These are phyloP conservation scores for Lophiotrema nucula DNA, from an alignment of 495 filamentous ascomycete species.

Conservation along the genomic window DNA sequence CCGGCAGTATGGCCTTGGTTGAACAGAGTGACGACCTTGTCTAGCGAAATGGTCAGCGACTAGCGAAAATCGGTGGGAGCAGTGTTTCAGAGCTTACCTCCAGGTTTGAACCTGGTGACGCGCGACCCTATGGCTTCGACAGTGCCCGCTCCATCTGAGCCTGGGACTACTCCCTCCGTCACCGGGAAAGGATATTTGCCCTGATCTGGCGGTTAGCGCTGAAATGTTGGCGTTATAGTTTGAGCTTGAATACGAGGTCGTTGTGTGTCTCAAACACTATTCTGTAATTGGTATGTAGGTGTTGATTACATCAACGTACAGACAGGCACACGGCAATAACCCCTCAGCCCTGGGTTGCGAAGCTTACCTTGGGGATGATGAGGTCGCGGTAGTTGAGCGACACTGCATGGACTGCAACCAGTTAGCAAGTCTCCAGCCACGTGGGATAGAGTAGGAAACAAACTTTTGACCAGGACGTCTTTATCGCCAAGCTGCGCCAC, in stretches of 20 bases:
- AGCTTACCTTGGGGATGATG: slow-evolving; percentile 62
- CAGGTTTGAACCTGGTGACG: slow-evolving; percentile 65
- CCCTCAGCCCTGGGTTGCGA: neutral
- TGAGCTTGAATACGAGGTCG: no score
- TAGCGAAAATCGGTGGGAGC: neutral
- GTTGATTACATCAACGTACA: no score
- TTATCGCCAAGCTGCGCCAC: slow-evolving; percentile 64
- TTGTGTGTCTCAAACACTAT: no score
- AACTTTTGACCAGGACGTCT: slow-evolving; percentile 68
- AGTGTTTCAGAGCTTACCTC: slow-evolving; percentile 34
- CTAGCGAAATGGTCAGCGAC: slow-evolving; percentile 31
- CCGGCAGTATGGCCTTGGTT: slow-evolving; percentile 73
- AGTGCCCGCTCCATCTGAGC: slow-evolving; percentile 76
- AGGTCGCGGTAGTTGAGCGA: slow-evolving; percentile 85
- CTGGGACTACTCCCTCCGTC: slow-evolving; percentile 59
- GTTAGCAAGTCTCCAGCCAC: slow-evolving; percentile 5
- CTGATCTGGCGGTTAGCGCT: slow-evolving; percentile 28
- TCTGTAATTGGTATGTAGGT: no score
- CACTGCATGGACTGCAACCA: slow-evolving; percentile 56
- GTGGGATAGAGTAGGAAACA: slow-evolving; percentile 6
- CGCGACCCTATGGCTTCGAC: slow-evolving; percentile 66
- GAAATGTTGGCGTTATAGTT: no score
- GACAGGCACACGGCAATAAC: no score
- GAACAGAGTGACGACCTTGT: slow-evolving; percentile 74
- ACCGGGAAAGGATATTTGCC: slow-evolving; percentile 68